Conservation (phyloP, 1,139 yeast genomes). For the Diutina neorugosa region DNA sequence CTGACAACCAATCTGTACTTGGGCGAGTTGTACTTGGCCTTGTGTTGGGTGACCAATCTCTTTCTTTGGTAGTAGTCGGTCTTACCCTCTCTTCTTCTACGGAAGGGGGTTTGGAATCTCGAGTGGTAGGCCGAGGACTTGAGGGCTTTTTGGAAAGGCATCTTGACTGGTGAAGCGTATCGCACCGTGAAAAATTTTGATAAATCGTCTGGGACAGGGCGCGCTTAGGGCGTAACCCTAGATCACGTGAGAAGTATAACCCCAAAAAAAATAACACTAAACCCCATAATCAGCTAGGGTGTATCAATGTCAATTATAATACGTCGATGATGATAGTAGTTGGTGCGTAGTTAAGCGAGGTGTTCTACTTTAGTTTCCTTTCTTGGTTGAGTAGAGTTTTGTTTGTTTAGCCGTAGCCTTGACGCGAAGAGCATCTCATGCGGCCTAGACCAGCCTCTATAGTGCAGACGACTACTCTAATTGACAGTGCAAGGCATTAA, state of each 20-base stretch:
- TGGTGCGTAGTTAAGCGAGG: too few relatives aligned
- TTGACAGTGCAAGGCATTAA: too few relatives aligned
- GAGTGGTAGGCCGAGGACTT: constrained; percentile 95
- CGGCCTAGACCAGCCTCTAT: too few relatives aligned
- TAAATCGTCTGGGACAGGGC: neutral
- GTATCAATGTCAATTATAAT: too few relatives aligned
- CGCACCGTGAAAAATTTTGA: neutral
- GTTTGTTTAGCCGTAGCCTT: too few relatives aligned
- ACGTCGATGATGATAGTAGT: too few relatives aligned
- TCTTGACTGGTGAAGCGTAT: constrained; percentile 12
- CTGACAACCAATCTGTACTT: constrained; percentile 99
- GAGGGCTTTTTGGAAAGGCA: constrained; percentile 65
- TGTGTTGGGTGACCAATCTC: constrained; percentile 99
- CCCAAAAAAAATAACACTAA: neutral
- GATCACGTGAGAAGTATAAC: neutral
- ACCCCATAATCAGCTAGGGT: neutral
- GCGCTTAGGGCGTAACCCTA: neutral
- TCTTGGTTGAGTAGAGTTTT: too few relatives aligned
- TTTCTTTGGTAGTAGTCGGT: constrained; percentile 99
- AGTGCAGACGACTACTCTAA: too few relatives aligned
- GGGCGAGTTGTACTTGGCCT: constrained; percentile 99
- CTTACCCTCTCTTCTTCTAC: constrained; percentile 99
- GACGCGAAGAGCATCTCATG: too few relatives aligned
- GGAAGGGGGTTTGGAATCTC: constrained; percentile 99
- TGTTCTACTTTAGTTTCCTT: too few relatives aligned